Conservation (phyloP, 805 yeast species). For the Cyberlindnera samutprakarnensis region DNA sequence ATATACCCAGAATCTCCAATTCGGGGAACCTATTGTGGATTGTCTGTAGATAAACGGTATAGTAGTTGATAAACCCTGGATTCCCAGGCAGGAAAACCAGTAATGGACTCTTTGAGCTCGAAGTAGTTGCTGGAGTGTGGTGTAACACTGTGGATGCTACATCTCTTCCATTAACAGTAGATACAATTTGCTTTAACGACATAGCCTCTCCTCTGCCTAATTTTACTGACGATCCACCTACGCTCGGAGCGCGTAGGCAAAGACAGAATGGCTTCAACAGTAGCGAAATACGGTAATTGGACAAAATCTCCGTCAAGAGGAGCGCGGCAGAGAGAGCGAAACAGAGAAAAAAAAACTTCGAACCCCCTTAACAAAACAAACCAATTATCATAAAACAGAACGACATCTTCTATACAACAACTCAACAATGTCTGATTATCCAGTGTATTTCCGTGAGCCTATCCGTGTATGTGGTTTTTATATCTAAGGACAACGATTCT, state of each 20-base stretch:
- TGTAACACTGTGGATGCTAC: conserved; percentile 1
- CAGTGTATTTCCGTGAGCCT: conserved; percentile 55
- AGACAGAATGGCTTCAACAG: too few relatives aligned
- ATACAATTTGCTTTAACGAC: too few relatives aligned
- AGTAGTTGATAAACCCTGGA: conserved; percentile 66
- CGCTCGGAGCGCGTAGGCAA: too few relatives aligned
- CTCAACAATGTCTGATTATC: conserved; percentile 23
- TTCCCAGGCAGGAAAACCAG: conserved; percentile 67
- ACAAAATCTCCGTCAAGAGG: too few relatives aligned
- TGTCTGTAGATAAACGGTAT: conserved; percentile 44
- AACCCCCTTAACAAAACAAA: neutral
- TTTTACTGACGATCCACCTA: too few relatives aligned
- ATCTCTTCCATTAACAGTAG: neutral
- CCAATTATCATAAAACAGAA: neutral
- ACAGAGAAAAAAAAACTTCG: too few relatives aligned
- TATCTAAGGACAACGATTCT: too few relatives aligned
- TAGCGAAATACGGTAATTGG: too few relatives aligned
- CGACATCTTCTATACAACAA: neutral
- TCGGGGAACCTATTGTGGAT: conserved; percentile 32
- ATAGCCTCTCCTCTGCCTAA: too few relatives aligned
- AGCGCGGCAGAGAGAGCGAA: too few relatives aligned
- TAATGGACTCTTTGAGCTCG: conserved; percentile 25
- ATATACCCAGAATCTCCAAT: conserved; percentile 49
- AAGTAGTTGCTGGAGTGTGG: neutral
- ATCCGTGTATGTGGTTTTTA: conserved; percentile 52